Percentiles rank a stretch among this genome's conserved stretches.
Conservation (phyloP, 805 yeast genomes). For the Hanseniaspora valbyensis region DNA sequence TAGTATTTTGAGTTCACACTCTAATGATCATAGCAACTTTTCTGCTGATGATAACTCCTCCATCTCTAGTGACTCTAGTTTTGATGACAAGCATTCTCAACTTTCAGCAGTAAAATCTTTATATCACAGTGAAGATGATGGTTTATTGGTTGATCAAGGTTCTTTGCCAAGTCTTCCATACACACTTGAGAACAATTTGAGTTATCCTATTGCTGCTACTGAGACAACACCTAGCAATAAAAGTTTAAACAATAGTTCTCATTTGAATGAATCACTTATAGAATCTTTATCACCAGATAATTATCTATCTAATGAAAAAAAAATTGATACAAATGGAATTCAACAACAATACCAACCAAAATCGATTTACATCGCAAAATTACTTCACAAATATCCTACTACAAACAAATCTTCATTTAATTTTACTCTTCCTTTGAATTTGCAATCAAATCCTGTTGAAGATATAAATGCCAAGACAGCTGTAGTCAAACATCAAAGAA, state of each 20-base stretch:
- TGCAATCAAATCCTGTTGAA: slow-evolving; percentile 28
- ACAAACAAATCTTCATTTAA: slow-evolving; percentile 27
- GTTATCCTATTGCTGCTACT: background rate
- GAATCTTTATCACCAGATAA: background rate
- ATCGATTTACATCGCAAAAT: slow-evolving; percentile 28
- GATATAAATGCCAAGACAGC: slow-evolving; percentile 24
- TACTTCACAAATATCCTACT: slow-evolving; percentile 30
- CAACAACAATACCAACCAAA: slow-evolving; percentile 27
- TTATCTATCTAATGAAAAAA: no score
- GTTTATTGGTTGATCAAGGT: background rate
- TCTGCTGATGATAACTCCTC: background rate
- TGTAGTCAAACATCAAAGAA: slow-evolving; percentile 3
- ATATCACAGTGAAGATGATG: slow-evolving; percentile 12
- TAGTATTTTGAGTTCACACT: background rate
- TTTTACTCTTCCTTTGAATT: slow-evolving; percentile 24
- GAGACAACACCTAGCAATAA: background rate
- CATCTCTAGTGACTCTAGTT: background rate
- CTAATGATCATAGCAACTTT: background rate
- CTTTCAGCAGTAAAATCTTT: slow-evolving; percentile 12
- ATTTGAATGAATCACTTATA: background rate
- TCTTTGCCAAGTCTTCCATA: slow-evolving; percentile 11
- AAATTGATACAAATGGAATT: slow-evolving; percentile 29
- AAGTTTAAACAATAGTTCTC: background rate
- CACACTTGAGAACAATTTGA: background rate
- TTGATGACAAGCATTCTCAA: slow-evolving; percentile 7